These are phyloP conservation scores for Fusarium sp. DNA, from an alignment of 2,329 filamentous ascomycete species.

Conservation along the genomic window DNA sequence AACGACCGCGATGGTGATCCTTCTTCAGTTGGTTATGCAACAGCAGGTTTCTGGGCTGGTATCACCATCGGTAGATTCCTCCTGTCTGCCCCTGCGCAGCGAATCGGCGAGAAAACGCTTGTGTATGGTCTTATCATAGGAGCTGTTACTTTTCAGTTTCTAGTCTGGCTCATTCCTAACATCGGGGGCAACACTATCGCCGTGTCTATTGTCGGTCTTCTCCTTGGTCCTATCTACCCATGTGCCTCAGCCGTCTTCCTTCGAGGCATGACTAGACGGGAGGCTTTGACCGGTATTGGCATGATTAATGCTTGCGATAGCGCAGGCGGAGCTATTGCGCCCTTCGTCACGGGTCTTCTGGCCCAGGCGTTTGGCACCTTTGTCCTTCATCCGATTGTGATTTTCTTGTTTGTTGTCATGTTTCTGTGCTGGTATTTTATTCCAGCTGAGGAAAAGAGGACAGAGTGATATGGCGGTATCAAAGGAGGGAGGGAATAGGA, in stretches of 20 bases:
- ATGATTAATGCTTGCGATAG: slow-evolving; percentile 75
- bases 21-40: slow-evolving; percentile 79
- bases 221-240: slow-evolving; percentile 82
- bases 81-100: slow-evolving; percentile 71
- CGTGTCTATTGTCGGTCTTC: slow-evolving; percentile 73
- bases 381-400: slow-evolving; percentile 72
- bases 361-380: slow-evolving; percentile 69
- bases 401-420: slow-evolving; percentile 72
- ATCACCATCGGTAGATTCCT: slow-evolving; percentile 80
- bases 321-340: slow-evolving; percentile 72
- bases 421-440: slow-evolving; percentile 68
- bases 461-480: slow-evolving; percentile 48
- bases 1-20: slow-evolving; percentile 74
- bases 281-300: slow-evolving; percentile 70
- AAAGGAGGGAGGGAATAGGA: background rate
- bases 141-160: slow-evolving; percentile 72
- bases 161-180: slow-evolving; percentile 81
- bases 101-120: slow-evolving; percentile 74
- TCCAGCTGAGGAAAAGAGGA: slow-evolving; percentile 65
- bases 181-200: slow-evolving; percentile 74
- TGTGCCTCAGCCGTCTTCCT: slow-evolving; percentile 73
- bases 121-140: slow-evolving; percentile 70
- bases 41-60: slow-evolving; percentile 74
- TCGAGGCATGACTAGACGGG: slow-evolving; percentile 62
- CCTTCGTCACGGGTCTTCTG: slow-evolving; percentile 70